These are phyloP conservation scores for Earliella scabrosa DNA, from an alignment of 1,284 basidiomycete genomes.

Conservation along the genomic window DNA sequence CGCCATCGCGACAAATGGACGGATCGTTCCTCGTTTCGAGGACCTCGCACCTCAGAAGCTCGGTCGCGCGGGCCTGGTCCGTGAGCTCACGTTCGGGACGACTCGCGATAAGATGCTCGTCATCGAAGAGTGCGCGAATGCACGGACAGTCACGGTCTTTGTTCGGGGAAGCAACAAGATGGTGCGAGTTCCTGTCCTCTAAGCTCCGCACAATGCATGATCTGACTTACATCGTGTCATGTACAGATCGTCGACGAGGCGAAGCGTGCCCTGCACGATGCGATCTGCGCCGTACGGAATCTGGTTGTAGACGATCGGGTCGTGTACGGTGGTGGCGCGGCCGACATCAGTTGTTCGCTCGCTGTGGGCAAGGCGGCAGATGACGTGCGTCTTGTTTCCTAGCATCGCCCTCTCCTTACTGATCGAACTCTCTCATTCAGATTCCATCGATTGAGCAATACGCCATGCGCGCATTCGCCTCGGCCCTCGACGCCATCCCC, in stretches of 20 bases:
- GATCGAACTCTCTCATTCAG: too few species aligned
- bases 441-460: conserved; percentile 99
- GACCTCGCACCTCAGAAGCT: conserved; percentile 92
- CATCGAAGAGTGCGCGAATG: conserved; percentile 98
- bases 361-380: conserved; percentile 95
- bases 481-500: conserved; percentile 92
- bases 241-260: conserved; percentile 96
- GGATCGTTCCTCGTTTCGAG: conserved; percentile 98
- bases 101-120: conserved; percentile 99
- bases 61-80: conserved; percentile 90
- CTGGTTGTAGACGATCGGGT: conserved; percentile 95
- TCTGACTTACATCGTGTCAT: neutral
- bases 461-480: conserved; percentile 97
- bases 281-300: conserved; percentile 97
- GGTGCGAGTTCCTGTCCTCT: conserved; percentile 59
- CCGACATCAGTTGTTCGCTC: conserved; percentile 94
- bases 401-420: too few species aligned
- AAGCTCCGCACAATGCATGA: too few species aligned
- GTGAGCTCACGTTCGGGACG: conserved; percentile 95
- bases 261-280: conserved; percentile 96
- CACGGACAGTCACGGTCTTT: conserved; percentile 96
- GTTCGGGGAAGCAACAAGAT: conserved; percentile 99
- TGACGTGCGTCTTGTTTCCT: conserved; percentile 56
- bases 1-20: conserved; percentile 97
- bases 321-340: conserved; percentile 97